Conservation (phyloP, 495 filamentous ascomycete genomes). For the Xylaria palmicola region DNA sequence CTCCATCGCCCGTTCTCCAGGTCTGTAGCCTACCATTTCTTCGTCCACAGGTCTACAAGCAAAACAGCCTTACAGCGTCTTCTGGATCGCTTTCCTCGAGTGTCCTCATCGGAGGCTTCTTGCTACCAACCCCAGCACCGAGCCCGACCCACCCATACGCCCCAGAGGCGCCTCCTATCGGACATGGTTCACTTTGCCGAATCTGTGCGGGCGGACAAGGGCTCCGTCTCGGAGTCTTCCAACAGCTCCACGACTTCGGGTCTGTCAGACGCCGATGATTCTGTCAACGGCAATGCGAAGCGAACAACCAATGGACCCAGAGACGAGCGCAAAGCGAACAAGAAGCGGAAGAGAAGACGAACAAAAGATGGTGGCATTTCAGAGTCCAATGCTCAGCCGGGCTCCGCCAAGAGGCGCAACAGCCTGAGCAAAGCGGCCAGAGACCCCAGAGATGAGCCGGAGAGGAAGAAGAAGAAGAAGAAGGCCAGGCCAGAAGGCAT, state of each 20-base stretch:
- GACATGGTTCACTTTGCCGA: conserved; percentile 32
- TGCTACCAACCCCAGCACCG: background rate
- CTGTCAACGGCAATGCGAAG: conserved; percentile 24
- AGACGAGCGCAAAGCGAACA: conserved; percentile 21
- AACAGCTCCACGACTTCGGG: conserved; percentile 16
- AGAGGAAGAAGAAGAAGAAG: conserved; percentile 41
- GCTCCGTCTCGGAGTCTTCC: conserved; percentile 4
- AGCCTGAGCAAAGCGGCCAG: conserved; percentile 67
- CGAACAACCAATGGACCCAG: conserved; percentile 8
- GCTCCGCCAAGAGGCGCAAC: conserved; percentile 38
- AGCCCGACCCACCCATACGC: background rate
- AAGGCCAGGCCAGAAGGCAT: conserved; percentile 25
- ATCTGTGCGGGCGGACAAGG: conserved; percentile 6
- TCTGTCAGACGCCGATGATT: conserved; percentile 23
- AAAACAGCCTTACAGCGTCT: no score
- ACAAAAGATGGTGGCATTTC: conserved; percentile 27
- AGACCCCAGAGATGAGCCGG: conserved; percentile 70
- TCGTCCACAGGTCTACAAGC: no score
- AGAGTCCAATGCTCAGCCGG: conserved; percentile 26
- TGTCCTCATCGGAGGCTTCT: background rate
- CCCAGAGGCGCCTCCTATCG: background rate
- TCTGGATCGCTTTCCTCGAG: no score
- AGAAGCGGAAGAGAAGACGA: conserved; percentile 26
- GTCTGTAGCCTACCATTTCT: no score
- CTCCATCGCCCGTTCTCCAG: no score